Conservation (phyloP, 2,329 filamentous ascomycete genomes). For the Trichoderma brevicompactum region DNA sequence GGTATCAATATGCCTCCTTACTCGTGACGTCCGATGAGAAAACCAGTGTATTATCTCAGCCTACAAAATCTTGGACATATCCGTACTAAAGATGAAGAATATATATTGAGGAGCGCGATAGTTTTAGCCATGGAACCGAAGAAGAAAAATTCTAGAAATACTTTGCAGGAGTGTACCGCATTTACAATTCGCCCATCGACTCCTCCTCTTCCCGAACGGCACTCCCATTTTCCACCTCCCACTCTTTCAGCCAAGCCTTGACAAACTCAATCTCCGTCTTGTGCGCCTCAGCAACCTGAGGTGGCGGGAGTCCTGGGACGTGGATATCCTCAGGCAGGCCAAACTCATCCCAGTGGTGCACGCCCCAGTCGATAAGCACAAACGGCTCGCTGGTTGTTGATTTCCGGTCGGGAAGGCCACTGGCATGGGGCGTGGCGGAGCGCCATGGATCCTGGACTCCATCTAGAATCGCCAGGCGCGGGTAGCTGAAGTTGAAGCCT, state of each 20-base stretch:
- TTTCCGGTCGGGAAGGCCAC: conserved; percentile 58
- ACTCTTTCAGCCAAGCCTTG: conserved; percentile 68
- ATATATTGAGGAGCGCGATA: too few relatives aligned
- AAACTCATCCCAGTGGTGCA: conserved; percentile 83
- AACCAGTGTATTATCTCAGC: too few relatives aligned
- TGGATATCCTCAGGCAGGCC: conserved; percentile 60
- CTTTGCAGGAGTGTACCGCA: neutral
- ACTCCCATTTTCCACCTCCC: conserved; percentile 41
- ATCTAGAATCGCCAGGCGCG: conserved; percentile 75
- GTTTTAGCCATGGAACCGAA: too few relatives aligned
- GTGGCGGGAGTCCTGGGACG: conserved; percentile 65
- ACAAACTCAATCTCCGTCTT: conserved; percentile 64
- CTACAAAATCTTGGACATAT: too few relatives aligned
- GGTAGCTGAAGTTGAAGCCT: conserved; percentile 71
- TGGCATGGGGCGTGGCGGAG: conserved; percentile 70
- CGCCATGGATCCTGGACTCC: conserved; percentile 83
- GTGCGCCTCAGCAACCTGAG: conserved; percentile 63
- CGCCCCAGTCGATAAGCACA: conserved; percentile 72
- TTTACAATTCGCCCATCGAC: conserved; percentile 14
- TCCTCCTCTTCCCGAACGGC: neutral
- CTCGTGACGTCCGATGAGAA: too few relatives aligned
- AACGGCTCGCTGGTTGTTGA: conserved; percentile 71
- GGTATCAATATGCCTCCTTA: too few relatives aligned
- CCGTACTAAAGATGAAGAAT: too few relatives aligned
- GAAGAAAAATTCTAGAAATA: conserved; percentile 19